Conservation (phyloP, 148 eudicot genomes). For the Chenopodium formosanum region DNA sequence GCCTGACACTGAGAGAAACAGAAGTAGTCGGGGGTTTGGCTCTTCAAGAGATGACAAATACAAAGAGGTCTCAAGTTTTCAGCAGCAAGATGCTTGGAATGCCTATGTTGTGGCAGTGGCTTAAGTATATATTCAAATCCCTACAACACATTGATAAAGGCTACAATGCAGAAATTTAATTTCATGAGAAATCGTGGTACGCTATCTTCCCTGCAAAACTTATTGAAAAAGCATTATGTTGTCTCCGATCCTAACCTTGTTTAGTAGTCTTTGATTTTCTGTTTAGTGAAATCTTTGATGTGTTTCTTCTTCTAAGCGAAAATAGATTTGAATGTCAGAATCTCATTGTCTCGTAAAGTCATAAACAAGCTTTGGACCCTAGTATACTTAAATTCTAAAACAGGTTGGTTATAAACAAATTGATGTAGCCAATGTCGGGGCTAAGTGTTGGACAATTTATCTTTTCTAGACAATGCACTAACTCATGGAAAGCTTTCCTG, state of each 20-base stretch:
- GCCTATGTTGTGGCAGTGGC: conserved; percentile 87
- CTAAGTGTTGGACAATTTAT: too few species aligned
- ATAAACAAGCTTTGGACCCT: background rate
- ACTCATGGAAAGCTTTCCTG: too few species aligned
- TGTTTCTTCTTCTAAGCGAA: background rate
- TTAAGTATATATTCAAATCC: conserved; percentile 20
- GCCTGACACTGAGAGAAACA: conserved; percentile 68
- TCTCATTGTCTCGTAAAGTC: background rate
- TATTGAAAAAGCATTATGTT: background rate
- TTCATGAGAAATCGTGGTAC: conserved; percentile 10
- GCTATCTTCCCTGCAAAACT: conserved; percentile 7
- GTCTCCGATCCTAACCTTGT: background rate
- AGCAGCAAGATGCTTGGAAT: conserved; percentile 94
- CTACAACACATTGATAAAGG: background rate
- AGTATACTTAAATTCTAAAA: background rate
- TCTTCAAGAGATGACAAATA: conserved; percentile 68
- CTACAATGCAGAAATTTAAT: background rate
- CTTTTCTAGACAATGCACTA: too few species aligned
- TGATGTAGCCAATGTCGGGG: background rate
- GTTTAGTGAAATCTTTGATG: background rate
- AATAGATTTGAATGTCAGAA: background rate
- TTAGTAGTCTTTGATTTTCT: background rate
- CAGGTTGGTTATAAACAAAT: background rate
- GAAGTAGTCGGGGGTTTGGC: conserved; percentile 65
- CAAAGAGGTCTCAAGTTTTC: conserved; percentile 82